Base-by-base conservation (phyloP, 306 rosid genomes). In the Rosa rugosa region DNA sequence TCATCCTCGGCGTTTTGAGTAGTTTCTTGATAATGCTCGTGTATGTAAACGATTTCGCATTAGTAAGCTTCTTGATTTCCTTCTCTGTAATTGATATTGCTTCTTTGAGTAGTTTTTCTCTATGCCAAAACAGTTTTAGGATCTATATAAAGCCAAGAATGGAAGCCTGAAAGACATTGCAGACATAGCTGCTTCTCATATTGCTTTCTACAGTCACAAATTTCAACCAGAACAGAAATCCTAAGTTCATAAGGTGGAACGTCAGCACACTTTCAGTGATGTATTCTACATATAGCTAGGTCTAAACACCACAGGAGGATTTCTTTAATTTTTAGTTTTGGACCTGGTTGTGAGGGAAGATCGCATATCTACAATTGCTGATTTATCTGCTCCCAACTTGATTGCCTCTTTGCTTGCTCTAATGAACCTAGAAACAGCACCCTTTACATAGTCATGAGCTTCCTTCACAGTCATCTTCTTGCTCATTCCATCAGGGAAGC, bases 351-450 rank as follows among this genome's bases (percentile, higher is more conserved):
- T 91, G 85, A 96, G 99, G 49, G 98, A 96, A 7, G 99, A 96
- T 89, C 99, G 93, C 99, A 93, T 96, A 83, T 96, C 98, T 44
- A 96, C 99, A 73, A 96, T 96, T 74, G 99, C 98, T 77, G 98
- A 89, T 38, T 89, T 85, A 67, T 89, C 89, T 5, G 98, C 99
- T 64, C 99, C 99, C 77, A 96, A 78, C 64, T 89, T 90, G 87
- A 90, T 85, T 70, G 99, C 99, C 84, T 91, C 98, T 87, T 91
- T 91, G 89, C 99, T 91, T 41, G 98, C 99, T 80, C 98, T 88
- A 63, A 90, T 82, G 91, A 96, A 96, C 84, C 99, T 87, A 20
- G 96, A 87, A 75, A 93, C 96, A 14, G 99, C 94, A n/a, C 96
- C 98, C 11, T 42, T 79, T 22, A 84, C 94, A 5, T 96, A 96